Evolutionary conservation across 2,329 filamentous ascomycete genomes (phyloP), one percentile per base, ranked within the genome.

Genomic region (Venturia effusa): DNA sequence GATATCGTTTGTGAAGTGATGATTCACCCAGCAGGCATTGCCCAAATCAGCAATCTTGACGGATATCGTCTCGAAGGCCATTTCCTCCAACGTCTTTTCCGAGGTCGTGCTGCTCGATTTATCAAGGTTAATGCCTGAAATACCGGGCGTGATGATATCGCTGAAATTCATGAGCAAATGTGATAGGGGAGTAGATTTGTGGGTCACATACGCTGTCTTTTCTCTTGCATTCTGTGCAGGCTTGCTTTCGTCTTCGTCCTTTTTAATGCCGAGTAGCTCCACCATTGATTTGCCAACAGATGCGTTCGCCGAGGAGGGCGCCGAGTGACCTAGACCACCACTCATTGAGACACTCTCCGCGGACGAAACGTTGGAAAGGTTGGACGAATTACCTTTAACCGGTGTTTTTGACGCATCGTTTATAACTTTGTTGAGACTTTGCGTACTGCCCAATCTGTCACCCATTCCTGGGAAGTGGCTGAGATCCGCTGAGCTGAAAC

Each of bases 1-100:
- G 71, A 99, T 99, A 74, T 99, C 94, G 74, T 99, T 97, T 72
- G 94, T 99, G 77, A 99, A 99, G 77, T 99, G 94, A 74, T 99
- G 94, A 68, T 92, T 92, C 34, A 96, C 92, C 94, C 94, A 99
- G 79, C 94, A 99, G 24, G 94, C 94, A 74, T 99, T 99, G 66
- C 94, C 94, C 64, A 99, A 81, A 80, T 99, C 94, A 51, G 94
- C 94, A 79, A 99, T 99, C 80, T 99, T 99, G 75, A 99, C 94
- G 40, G 93, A 97, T 70, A 99, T 97, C 68, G 92, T 88, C 67
- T 92, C 89, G 69, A 82, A 81, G n/a, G 74, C 72, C 39, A 77
- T 70, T 32, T 90, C 83, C 68, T 86, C 84, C 67, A 80, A 79
- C 70, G 81, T 79, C 75, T 89, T 88, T 71, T 90, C 87, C 57